Base-by-base conservation (phyloP, 768 basidiomycete species). In the Coprinellus aureogranulatus region DNA sequence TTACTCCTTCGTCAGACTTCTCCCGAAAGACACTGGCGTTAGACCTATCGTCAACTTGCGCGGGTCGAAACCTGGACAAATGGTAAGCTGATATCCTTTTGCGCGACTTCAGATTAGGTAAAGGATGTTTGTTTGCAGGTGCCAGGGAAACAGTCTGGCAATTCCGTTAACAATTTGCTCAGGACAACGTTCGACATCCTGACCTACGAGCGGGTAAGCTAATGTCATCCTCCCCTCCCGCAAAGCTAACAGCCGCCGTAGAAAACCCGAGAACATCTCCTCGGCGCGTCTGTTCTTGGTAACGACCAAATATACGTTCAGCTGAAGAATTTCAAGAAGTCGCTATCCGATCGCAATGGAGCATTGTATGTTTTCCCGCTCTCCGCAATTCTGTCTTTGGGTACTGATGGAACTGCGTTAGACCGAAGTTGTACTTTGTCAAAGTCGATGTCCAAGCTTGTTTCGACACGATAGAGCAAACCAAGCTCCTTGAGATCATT, bases 371-470 rank as follows among this genome's bases (percentile, higher is more conserved):
- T 64, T 2, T 22, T 11, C 22, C 6, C 5, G 16, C 28, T 4
- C 49, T 34, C 8, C 25, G 2, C 37, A 16, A 16, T 18, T 39
- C 23, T 30, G 5, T 41, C 10, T 48, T 23, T n/a, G 16, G 22
- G 39, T 58, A 14, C n/a, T 41, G 22, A 39, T 34, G 6, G 34
- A 3, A 44, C 14, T n/a, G 10, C 5, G 26, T 6, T 52, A 96
- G 95, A 37, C 93, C 95, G 0, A 86, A 86, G 61, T 71, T 98
- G 5, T 98, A 94, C 71, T 96, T 99, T 64, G 95, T 94, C 51
- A 99, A 99, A 70, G 84, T 97, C 25, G 97, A 99, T 67, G 94
- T 98, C 18, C 89, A 89, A 59, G 88, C 96, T 6, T 97, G 94
- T 64, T 99, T 98, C 76, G 97, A 99, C 72, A 93, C 90, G 0